These are phyloP conservation scores for Penicillium turbatum DNA, from an alignment of 495 filamentous ascomycete species.

Conservation along the genomic window DNA sequence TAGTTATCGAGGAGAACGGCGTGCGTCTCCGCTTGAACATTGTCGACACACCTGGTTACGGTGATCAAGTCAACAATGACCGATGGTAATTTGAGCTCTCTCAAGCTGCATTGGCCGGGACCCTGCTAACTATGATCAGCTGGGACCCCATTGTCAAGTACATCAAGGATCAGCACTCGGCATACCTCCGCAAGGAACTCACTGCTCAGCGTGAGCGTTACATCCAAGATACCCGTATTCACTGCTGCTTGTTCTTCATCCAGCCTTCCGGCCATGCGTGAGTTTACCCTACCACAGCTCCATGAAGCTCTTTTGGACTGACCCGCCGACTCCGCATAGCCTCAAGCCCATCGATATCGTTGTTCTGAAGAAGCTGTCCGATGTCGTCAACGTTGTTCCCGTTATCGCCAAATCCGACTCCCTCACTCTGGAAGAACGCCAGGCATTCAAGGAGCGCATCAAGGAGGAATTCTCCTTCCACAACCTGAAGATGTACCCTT, in stretches of 20 bases:
- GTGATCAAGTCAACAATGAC: conserved; percentile 79
- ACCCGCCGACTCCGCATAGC: conserved; percentile 24
- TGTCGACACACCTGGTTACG: conserved; percentile 76
- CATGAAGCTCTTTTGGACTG: not conserved
- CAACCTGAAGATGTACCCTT: conserved; percentile 99
- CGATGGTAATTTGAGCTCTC: conserved; percentile 52
- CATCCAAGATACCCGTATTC: conserved; percentile 97
- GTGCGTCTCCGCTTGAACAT: conserved; percentile 76
- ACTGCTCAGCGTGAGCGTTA: conserved; percentile 99
- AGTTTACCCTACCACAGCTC: conserved; percentile 19
- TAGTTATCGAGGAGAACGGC: conserved; percentile 94
- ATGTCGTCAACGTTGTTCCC: conserved; percentile 98
- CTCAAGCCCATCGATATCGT: conserved; percentile 99
- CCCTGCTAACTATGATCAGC: conserved; percentile 40
- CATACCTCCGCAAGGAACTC: conserved; percentile 98
- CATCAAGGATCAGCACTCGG: conserved; percentile 99
- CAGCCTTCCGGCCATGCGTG: conserved; percentile 94
- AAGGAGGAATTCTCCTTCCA: conserved; percentile 99
- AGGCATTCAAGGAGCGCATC: conserved; percentile 96
- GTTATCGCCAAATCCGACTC: conserved; percentile 99
- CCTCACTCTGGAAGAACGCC: conserved; percentile 90
- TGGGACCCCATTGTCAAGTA: conserved; percentile 99
- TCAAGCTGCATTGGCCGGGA: not conserved
- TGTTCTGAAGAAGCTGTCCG: conserved; percentile 96
- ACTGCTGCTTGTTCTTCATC: conserved; percentile 99